Conservation (phyloP, 345 rosid species). For the Citrus cavaleriei region DNA sequence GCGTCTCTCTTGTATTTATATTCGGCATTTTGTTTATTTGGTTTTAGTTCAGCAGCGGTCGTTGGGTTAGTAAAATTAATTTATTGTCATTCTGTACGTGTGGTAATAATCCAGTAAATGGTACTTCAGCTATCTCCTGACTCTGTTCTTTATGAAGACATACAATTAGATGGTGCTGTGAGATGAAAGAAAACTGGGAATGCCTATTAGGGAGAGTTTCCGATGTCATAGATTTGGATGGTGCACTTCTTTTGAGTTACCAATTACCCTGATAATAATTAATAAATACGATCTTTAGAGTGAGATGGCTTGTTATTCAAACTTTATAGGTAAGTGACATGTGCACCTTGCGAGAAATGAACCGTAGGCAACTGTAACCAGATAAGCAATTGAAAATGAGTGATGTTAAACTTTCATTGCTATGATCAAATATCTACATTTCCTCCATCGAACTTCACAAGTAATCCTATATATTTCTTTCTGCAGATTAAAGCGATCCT, state of each 20-base stretch:
- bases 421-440: no score
- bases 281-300: no score
- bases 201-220: no score
- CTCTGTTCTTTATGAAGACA: not conserved
- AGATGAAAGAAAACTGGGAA: no score
- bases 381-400: not conserved
- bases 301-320: no score
- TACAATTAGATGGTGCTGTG: not conserved
- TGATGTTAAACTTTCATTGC: no score
- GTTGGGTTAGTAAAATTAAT: not conserved
- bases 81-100: not conserved
- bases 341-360: not conserved
- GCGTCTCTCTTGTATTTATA: not conserved
- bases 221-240: not conserved
- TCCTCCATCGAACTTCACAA: no score
- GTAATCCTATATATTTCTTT: no score
- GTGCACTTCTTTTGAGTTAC: not conserved
- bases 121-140: not conserved
- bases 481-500: no score
- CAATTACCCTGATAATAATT: not conserved
- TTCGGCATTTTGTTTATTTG: not conserved
- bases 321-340: not conserved
- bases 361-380: not conserved
- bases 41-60: no score
- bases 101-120: not conserved